A percentile compares a stretch with the other conserved stretches of the same genome.
Evolutionary conservation across 148 eudicot genomes (phyloP).

Genomic region (Arctostaphylos glauca): DNA sequence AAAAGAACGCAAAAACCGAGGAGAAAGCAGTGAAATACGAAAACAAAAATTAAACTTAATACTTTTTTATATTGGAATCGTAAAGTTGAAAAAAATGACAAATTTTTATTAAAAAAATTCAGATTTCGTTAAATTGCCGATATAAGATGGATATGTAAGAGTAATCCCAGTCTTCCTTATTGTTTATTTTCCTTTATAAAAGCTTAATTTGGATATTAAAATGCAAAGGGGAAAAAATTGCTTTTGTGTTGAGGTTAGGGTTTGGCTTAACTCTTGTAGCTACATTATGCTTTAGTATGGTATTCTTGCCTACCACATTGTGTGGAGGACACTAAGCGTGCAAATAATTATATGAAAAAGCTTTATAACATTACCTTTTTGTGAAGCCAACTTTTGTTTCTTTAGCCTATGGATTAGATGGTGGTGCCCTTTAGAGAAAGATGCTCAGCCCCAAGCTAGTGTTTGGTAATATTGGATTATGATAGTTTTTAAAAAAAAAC

Average conservation of each 20-base stretch:
- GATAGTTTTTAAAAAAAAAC: too few species aligned
- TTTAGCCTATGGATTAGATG: neutral
- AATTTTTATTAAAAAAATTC: neutral
- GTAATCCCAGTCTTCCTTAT: neutral
- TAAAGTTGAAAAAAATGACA: neutral
- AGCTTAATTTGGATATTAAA: neutral
- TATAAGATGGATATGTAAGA: neutral
- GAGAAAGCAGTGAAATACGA: too few species aligned
- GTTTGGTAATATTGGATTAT: neutral
- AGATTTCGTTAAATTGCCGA: neutral
- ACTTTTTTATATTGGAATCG: too few species aligned
- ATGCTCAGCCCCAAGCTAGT: neutral
- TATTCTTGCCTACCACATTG: neutral
- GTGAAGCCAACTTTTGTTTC: neutral
- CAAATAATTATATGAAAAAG: neutral
- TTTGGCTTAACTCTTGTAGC: neutral
- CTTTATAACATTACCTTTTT: neutral
- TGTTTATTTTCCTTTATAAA: neutral
- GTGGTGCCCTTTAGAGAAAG: neutral
- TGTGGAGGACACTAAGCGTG: neutral
- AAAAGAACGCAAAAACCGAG: too few species aligned
- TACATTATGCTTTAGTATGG: neutral
- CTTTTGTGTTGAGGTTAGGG: neutral
- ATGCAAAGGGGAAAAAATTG: neutral
- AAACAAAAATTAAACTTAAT: too few species aligned